Percentiles rank a stretch among this genome's conserved stretches.
phyloP scores from a whole-genome alignment of 192 early-diverging fungal species.

The Coemansia brasiliensis region DNA sequence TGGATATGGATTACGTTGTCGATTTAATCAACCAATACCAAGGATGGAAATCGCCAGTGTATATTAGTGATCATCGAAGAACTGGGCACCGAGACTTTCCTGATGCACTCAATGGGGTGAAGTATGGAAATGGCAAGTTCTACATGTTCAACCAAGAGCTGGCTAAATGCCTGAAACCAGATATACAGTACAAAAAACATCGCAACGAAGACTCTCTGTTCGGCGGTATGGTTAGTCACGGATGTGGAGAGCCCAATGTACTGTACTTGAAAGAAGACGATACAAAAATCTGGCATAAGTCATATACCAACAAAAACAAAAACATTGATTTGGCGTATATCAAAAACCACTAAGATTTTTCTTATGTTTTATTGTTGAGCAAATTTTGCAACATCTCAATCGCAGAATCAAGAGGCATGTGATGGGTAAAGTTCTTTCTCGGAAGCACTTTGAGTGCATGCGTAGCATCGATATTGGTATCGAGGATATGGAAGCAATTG shows the following conservation, averaged over 20 bases:
- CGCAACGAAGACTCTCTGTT: slow-evolving; percentile 46
- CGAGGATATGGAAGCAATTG: slow-evolving; percentile 85
- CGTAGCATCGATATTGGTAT: slow-evolving; percentile 75
- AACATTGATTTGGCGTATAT: slow-evolving; percentile 38
- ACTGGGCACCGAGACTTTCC: neutral
- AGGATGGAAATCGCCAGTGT: slow-evolving; percentile 23
- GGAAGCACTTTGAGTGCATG: slow-evolving; percentile 86
- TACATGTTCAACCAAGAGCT: slow-evolving; percentile 49
- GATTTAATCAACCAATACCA: slow-evolving; percentile 15
- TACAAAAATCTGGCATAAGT: slow-evolving; percentile 45
- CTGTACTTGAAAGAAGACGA: slow-evolving; percentile 34
- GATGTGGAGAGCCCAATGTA: slow-evolving; percentile 34
- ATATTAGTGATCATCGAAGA: slow-evolving; percentile 46
- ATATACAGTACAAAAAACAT: slow-evolving; percentile 22
- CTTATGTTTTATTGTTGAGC: slow-evolving; percentile 45
- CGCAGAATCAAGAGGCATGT: slow-evolving; percentile 76
- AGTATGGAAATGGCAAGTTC: slow-evolving; percentile 50
- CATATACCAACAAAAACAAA: slow-evolving; percentile 45
- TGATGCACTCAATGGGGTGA: slow-evolving; percentile 12
- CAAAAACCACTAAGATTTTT: slow-evolving; percentile 36
- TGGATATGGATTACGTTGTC: slow-evolving; percentile 40
- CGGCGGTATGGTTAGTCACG: slow-evolving; percentile 45
- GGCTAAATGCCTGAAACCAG: slow-evolving; percentile 24
- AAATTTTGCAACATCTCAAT: slow-evolving; percentile 60
- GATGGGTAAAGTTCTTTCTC: slow-evolving; percentile 83